Evolutionary conservation across 2,329 filamentous ascomycete genomes (phyloP), one percentile per base, ranked within the genome.

Genomic region (Colletotrichum viniferum): DNA sequence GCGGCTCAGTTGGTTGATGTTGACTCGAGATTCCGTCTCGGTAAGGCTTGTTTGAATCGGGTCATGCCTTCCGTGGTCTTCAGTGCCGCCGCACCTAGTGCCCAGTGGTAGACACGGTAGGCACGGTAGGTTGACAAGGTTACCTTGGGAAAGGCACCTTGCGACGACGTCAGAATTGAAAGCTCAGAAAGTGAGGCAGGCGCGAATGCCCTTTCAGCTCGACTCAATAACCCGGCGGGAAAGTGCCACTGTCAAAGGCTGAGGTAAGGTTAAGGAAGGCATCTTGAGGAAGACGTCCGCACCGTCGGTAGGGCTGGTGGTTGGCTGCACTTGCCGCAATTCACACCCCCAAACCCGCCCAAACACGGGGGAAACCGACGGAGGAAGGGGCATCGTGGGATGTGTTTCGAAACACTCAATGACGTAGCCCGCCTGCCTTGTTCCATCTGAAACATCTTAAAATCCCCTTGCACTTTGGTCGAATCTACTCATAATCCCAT

Each of bases 391-490:
- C 73, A 76, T 73, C 73, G 73, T 76, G 69, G 69, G 69, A 73
- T 76, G 32, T 75, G 69, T 73, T 76, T 73, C 69, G 69, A 73
- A 76, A 76, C 73, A 73, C 63, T 72, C 72, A 61, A 73, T 76
- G 73, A 76, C 73, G 73, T 73, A 64, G 32, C 28, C 32, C 32
- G 13, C 56, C 18, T 24, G 58, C 63, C 43, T 63, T n/a, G 16
- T 36, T 60, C 21, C 30, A 24, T 69, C 56, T 58, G 63, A 73
- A 75, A 75, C 63, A 7, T 14, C 58, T 43, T 18, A 26, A 70
- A 56, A 56, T 38, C 9, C 68, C 56, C 56, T 69, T 61, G 16
- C 24, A 16, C 55, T 62, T 62, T 62, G 12, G 32, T 62, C 56
- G 30, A 30, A 55, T 70, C 21, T 67, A 26, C 32, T 14, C 43